Evolutionary conservation across 2,329 filamentous ascomycete genomes (phyloP).

Genomic region (Grosmannia penicillata): DNA sequence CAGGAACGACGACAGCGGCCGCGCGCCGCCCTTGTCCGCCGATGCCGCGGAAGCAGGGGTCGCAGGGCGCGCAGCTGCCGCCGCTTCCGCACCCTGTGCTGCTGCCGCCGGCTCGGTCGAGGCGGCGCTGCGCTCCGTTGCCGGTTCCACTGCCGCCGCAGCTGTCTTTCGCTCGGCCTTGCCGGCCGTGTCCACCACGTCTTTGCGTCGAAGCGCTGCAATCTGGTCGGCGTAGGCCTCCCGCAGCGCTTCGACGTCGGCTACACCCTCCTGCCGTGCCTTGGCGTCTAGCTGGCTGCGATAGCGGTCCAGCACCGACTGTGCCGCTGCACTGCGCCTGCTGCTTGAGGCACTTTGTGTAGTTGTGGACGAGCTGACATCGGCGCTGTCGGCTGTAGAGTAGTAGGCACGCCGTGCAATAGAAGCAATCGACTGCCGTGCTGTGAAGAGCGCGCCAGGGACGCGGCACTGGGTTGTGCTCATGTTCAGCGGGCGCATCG

Average conservation of each 20-base stretch:
- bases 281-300: slow-evolving; percentile 71
- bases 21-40: slow-evolving; percentile 11
- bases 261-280: slow-evolving; percentile 56
- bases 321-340: too few relatives aligned
- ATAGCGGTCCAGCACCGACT: slow-evolving; percentile 81
- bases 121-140: not conserved
- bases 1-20: slow-evolving; percentile 39
- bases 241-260: slow-evolving; percentile 61
- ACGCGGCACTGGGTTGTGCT: too few relatives aligned
- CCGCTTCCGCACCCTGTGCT: not conserved
- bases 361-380: slow-evolving; percentile 25
- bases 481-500: not conserved
- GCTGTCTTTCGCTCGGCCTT: too few relatives aligned
- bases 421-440: too few relatives aligned
- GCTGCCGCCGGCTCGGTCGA: not conserved
- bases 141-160: not conserved
- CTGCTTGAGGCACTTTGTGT: not conserved
- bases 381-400: not conserved
- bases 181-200: slow-evolving; percentile 37
- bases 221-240: slow-evolving; percentile 80
- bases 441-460: too few relatives aligned
- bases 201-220: slow-evolving; percentile 50
- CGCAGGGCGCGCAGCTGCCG: too few relatives aligned
- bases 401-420: too few relatives aligned
- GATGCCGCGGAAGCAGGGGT: not conserved